Evolutionary conservation across 2,329 filamentous ascomycete genomes (phyloP), one percentile per base, ranked within the genome.

Genomic region (Ambrosiella beaveri): DNA sequence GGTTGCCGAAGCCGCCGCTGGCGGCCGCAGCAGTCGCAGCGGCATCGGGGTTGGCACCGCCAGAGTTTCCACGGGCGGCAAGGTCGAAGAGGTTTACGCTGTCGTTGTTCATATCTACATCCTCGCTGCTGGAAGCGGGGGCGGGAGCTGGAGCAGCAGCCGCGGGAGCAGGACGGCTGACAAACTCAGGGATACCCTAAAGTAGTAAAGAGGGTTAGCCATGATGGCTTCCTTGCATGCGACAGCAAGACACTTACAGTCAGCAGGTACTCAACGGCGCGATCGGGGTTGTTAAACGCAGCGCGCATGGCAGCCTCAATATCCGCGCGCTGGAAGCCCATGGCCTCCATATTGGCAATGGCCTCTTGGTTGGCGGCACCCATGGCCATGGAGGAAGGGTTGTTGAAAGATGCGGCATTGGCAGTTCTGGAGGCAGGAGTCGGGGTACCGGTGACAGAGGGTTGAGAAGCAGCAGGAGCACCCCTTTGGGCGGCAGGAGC

Each of bases 291-390:
- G 77, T 86, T 94, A 71, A 88, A 98, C 12, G 93, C 93, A 62
- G 93, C 93, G 66, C 91, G 86, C 85, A 98, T 93, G 56, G 93
- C 93, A 53, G 85, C 81, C 65, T 96, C 89, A 64, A 96, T 95
- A 67, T 95, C 86, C 56, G 81, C 75, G 66, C 90, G 80, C 66
- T 87, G 81, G 65, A 98, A 98, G 7, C 93, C 93, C 93, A 98
- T 98, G 63, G 85, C 85, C 73, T 95, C 90, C 89, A 98, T 95
- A 68, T 90, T 88, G 54, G 85, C 79, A 66, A 97, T 85, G 41
- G 88, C 89, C 64, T 84, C 82, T 62, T 86, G 81, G 64, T 89
- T 83, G 70, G 91, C 85, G 62, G 84, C 76, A 57, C 93, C 93
- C 74, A 95, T 84, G 17, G 89, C 82, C 68, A 97, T 78, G n/a